These are phyloP conservation scores for Colletotrichum navitas DNA, from an alignment of 2,329 filamentous ascomycete species.

Conservation along the genomic window DNA sequence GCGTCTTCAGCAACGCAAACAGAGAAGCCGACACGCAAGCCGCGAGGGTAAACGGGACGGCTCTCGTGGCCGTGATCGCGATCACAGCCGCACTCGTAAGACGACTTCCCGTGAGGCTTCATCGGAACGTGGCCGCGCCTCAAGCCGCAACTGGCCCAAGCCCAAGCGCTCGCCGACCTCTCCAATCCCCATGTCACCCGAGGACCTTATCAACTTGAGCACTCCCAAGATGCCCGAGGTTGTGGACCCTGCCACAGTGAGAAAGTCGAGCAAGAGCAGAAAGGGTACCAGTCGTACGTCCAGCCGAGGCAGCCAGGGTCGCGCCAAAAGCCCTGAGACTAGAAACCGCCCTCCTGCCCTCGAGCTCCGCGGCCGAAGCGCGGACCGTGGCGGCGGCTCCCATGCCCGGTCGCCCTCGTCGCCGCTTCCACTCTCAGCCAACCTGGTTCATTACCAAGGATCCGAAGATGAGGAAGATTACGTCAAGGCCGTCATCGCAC, in stretches of 20 bases:
- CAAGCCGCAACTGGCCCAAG: slow-evolving; percentile 75
- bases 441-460: slow-evolving; percentile 63
- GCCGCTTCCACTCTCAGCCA: slow-evolving; percentile 79
- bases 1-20: slow-evolving; percentile 66
- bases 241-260: slow-evolving; percentile 59
- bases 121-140: slow-evolving; percentile 76
- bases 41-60: slow-evolving; percentile 59
- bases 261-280: slow-evolving; percentile 55
- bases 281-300: slow-evolving; percentile 61
- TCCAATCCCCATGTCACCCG: slow-evolving; percentile 93
- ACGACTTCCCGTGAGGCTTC: slow-evolving; percentile 70
- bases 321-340: slow-evolving; percentile 61
- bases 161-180: slow-evolving; percentile 92
- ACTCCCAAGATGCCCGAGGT: slow-evolving; percentile 54
- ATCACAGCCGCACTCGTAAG: slow-evolving; percentile 63
- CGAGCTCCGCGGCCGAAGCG: slow-evolving; percentile 72
- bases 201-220: slow-evolving; percentile 78
- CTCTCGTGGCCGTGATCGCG: slow-evolving; percentile 57
- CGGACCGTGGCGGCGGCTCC: slow-evolving; percentile 67
- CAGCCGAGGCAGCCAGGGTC: slow-evolving; percentile 58
- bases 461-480: slow-evolving; percentile 77
- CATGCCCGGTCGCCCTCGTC: slow-evolving; percentile 80
- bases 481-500: slow-evolving; percentile 63
- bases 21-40: slow-evolving; percentile 68
- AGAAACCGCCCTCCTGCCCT: slow-evolving; percentile 56